These are phyloP conservation scores for Chlorella sp. DNA, from an alignment of 139 green algal genomes.

Conservation along the genomic window DNA sequence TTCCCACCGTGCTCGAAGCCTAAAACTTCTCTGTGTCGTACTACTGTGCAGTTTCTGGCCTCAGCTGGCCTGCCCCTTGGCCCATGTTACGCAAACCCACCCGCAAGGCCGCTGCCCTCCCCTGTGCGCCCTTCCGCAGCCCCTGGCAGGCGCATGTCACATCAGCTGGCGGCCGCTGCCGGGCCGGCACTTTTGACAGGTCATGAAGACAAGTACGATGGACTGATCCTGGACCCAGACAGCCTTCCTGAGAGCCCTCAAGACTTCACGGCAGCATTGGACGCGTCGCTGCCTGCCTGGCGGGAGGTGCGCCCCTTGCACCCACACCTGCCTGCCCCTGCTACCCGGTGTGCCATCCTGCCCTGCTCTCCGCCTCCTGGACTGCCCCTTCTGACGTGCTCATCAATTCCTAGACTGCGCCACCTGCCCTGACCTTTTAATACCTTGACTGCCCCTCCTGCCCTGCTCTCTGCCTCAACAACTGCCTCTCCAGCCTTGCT, in stretches of 20 bases:
- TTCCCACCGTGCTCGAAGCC: too few species aligned
- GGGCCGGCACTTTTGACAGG: not conserved
- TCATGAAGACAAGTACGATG: conserved; percentile 64
- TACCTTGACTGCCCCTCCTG: too few species aligned
- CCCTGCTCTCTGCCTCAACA: too few species aligned
- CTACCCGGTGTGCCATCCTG: too few species aligned
- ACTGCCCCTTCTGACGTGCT: not conserved
- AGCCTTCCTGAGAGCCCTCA: conserved; percentile 51
- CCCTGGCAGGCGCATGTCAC: not conserved
- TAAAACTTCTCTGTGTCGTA: too few species aligned
- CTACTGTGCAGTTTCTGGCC: too few species aligned
- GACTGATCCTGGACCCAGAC: conserved; percentile 58
- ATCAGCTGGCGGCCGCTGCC: not conserved
- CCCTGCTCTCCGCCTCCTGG: not conserved
- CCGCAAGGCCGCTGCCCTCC: too few species aligned
- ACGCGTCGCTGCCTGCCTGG: not conserved
- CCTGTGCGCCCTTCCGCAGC: not conserved
- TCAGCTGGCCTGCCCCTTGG: too few species aligned
- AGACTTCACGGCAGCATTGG: conserved; percentile 54
- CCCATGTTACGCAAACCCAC: too few species aligned
- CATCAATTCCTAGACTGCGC: not conserved
- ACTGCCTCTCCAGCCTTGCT: too few species aligned
- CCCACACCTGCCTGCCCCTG: too few species aligned
- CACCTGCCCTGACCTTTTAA: too few species aligned
- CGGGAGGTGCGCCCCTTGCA: not conserved